These are phyloP conservation scores for Biscogniauxia marginata DNA, from an alignment of 2,329 filamentous ascomycete genomes.

Conservation along the genomic window DNA sequence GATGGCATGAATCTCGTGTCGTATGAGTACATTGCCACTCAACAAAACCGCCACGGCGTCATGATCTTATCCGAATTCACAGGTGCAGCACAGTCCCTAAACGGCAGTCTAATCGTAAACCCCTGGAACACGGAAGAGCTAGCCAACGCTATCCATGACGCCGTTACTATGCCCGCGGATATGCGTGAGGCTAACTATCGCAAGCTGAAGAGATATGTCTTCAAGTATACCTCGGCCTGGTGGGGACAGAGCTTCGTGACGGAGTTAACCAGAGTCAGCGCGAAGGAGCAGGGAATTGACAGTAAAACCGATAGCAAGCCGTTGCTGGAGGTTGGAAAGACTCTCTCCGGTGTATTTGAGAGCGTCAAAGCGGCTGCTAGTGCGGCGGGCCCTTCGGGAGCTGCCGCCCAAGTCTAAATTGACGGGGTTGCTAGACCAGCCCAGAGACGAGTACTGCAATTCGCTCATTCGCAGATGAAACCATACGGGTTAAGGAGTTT, in stretches of 20 bases:
- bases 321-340: slow-evolving; percentile 22
- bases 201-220: slow-evolving; percentile 92
- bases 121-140: slow-evolving; percentile 98
- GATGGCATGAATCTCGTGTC: slow-evolving; percentile 99
- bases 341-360: slow-evolving; percentile 28
- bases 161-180: slow-evolving; percentile 94
- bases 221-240: slow-evolving; percentile 96
- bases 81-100: slow-evolving; percentile 90
- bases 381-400: slow-evolving; percentile 24
- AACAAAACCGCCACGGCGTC: slow-evolving; percentile 84
- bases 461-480: too few species aligned
- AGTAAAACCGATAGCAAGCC: slow-evolving; percentile 21
- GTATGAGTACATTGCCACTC: slow-evolving; percentile 96
- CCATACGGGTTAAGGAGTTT: too few species aligned
- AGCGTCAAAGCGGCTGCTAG: slow-evolving; percentile 28
- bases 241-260: slow-evolving; percentile 93
- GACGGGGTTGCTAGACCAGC: too few species aligned
- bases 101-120: slow-evolving; percentile 91
- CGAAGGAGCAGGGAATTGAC: slow-evolving; percentile 22
- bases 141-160: slow-evolving; percentile 88
- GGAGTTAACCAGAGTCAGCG: slow-evolving; percentile 64
- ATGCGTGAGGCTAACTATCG: slow-evolving; percentile 83
- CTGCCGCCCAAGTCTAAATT: background rate
- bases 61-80: slow-evolving; percentile 97
- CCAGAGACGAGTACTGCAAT: too few species aligned